Base-by-base conservation (phyloP, 2,329 filamentous ascomycete species). In the Claviceps sorghi region DNA sequence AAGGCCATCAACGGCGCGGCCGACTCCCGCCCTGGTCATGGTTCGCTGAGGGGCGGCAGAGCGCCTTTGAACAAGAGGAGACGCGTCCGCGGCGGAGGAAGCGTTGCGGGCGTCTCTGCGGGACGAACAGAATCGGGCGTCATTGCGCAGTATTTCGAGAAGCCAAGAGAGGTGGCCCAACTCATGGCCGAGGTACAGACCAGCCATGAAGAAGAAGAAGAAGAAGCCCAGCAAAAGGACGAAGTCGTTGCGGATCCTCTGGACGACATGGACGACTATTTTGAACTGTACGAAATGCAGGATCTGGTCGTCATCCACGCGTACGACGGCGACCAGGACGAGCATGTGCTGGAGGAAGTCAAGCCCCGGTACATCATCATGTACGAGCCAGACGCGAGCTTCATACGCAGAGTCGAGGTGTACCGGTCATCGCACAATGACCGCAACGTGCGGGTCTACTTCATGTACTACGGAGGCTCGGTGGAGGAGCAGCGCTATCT, bases 401-500 rank as follows among this genome's bases (percentile, higher is more conserved):
- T 98, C 66, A 95, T 97, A 61, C 82, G 93, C 15, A 78, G 91
- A 40, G 85, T 98, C 21, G 93, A 98, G 65, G 90, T 97, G 2
- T 98, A 97, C 68, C 83, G 93, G 41, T 95, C 89, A 50, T 96
- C 90, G 10, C 93, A 98, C 68, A 86, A 83, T 53, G 88, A 91
- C 64, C 77, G 89, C 38, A 89, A 88, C 61, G 87, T 97, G 43
- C 80, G 88, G 44, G 90, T 95, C 1, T 98, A 96, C 70, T 97
- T 97, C 65, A 82, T 97, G 74, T 97, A 95, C 70, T 98, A 98
- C 58, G 85, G 88, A 36, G 86, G 86, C 3, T 96, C 89, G 1
- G 90, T 97, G 1, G 91, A 98, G 68, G 93, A 98, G 66, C 91
- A 97, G 66, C 82, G 87, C 26, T 97, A 96, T 63, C 77, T 97